Percentiles rank a stretch among this genome's conserved stretches.
Evolutionary conservation across 2,329 filamentous ascomycete species (phyloP).

Genomic region (Aspergillus sp.): DNA sequence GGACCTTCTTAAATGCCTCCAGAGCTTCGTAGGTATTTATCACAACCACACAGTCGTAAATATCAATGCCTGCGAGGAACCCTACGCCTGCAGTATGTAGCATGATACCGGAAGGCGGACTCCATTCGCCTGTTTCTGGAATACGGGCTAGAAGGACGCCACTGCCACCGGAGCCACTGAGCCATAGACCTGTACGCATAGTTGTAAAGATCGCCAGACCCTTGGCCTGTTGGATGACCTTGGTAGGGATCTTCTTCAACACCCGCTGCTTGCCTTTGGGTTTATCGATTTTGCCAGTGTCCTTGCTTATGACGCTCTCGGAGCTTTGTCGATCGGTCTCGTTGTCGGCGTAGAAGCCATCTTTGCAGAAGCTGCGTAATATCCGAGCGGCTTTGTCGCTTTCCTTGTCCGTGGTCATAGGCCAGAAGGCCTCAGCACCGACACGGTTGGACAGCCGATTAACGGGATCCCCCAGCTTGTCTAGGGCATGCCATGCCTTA

Average conservation of each 20-base stretch:
- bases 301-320: conserved; percentile 22
- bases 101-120: conserved; percentile 85
- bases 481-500: conserved; percentile 66
- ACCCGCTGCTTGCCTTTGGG: conserved; percentile 63
- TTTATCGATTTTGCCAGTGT: conserved; percentile 48
- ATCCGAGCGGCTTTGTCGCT: conserved; percentile 90
- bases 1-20: conserved; percentile 76
- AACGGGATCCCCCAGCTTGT: conserved; percentile 72
- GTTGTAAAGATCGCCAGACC: conserved; percentile 93
- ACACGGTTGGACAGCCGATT: conserved; percentile 80
- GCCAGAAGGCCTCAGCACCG: conserved; percentile 81
- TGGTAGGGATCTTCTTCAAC: conserved; percentile 79
- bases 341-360: conserved; percentile 67
- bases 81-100: conserved; percentile 86
- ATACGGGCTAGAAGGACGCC: conserved; percentile 82
- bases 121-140: conserved; percentile 80
- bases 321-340: conserved; percentile 46
- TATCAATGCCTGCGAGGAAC: conserved; percentile 87
- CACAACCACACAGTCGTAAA: conserved; percentile 92
- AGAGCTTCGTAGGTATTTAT: conserved; percentile 85
- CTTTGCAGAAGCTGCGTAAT: conserved; percentile 83
- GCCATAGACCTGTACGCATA: conserved; percentile 89
- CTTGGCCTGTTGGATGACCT: conserved; percentile 84
- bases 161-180: conserved; percentile 86
- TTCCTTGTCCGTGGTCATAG: conserved; percentile 80